These are phyloP conservation scores for Fraxinus pennsylvanica DNA, from an alignment of 257 asterid genomes.

Conservation along the genomic window DNA sequence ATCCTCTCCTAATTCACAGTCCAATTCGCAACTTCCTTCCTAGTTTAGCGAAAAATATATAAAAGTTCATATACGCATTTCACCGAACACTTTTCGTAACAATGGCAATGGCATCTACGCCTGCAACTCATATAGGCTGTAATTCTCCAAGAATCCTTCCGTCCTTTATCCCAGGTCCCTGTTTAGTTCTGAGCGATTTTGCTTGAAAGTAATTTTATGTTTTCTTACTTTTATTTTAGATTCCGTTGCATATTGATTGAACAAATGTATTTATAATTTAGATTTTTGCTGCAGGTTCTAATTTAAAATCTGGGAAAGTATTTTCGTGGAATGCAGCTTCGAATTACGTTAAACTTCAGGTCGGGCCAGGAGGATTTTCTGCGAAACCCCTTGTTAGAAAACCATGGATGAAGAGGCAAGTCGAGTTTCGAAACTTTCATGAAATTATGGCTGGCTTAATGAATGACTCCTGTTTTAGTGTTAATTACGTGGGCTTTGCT, in stretches of 20 bases:
- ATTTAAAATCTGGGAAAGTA: slow-evolving; percentile 29
- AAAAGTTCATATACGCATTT: slow-evolving; percentile 32
- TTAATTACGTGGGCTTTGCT: neutral
- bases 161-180: slow-evolving; percentile 42
- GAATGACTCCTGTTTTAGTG: neutral
- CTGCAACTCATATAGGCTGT: slow-evolving; percentile 58
- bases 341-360: slow-evolving; percentile 58
- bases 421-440: slow-evolving; percentile 8
- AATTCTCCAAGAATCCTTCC: slow-evolving; percentile 36
- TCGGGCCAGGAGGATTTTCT: slow-evolving; percentile 41
- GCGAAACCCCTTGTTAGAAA: slow-evolving; percentile 38
- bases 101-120: slow-evolving; percentile 62
- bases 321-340: slow-evolving; percentile 62
- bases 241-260: neutral
- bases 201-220: neutral
- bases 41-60: neutral
- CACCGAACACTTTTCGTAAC: slow-evolving; percentile 34
- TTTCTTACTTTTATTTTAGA: slow-evolving; percentile 3
- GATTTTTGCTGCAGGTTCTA: slow-evolving; percentile 44
- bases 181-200: neutral
- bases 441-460: neutral
- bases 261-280: neutral
- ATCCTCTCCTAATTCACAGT: no score
- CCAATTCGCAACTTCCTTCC: no score
- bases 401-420: slow-evolving; percentile 50